Conservation (phyloP, 2,329 filamentous ascomycete genomes). For the Diaporthe ilicicola region DNA sequence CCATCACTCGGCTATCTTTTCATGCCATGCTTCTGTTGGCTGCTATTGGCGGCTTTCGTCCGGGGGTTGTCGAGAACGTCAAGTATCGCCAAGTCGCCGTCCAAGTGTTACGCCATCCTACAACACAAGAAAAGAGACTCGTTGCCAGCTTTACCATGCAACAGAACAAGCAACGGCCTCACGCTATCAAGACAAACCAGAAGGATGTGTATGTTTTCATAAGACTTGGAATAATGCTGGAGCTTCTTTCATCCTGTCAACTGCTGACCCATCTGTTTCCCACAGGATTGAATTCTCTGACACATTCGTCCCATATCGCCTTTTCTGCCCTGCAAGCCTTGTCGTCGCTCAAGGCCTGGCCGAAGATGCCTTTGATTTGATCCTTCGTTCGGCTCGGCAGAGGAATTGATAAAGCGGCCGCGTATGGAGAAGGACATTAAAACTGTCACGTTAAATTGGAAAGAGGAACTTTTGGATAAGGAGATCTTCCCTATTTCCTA, state of each 20-base stretch:
- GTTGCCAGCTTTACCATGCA: constrained; percentile 4
- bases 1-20: neutral
- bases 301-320: neutral
- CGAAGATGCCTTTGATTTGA: neutral
- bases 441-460: neutral
- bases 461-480: neutral
- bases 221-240: neutral
- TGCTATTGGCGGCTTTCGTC: constrained; percentile 11
- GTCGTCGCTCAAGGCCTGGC: neutral
- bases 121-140: neutral
- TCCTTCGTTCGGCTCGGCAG: neutral
- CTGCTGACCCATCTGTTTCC: neutral
- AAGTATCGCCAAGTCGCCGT: neutral
- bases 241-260: neutral
- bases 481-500: neutral
- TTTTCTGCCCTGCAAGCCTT: neutral
- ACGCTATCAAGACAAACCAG: neutral
- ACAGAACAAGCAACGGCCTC: neutral
- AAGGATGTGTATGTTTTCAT: neutral
- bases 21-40: neutral
- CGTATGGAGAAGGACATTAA: neutral
- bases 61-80: neutral
- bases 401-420: neutral
- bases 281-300: neutral
- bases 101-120: neutral